Evolutionary conservation across 495 filamentous ascomycete species (phyloP), one percentile per base, ranked within the genome.

Genomic region (Lepidopterella palustris): DNA sequence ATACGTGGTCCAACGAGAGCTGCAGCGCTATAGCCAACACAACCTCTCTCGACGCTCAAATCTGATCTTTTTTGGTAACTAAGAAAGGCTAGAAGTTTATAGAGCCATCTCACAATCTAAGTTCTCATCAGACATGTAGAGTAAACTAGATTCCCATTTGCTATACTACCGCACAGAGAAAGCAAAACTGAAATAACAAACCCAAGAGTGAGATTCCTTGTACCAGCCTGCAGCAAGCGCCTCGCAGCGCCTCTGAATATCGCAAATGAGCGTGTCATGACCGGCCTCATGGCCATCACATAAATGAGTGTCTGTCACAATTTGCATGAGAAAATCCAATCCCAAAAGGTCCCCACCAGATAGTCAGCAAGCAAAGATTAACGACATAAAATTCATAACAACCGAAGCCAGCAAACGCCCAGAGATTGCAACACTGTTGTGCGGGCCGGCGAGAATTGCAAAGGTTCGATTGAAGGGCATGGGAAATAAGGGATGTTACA

Each of bases 231-330:
- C 35, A 42, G 35, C 13, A 13, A 42, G 35, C 35, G 35, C 35
- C 35, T 13, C 13, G 35, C 13, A 42, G 35, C 35, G 35, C 35
- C 35, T 10, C 35, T 42, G 35, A 42, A 42, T 11, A 11, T 18
- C 35, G 35, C 13, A 10, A 42, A 42, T 11, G 35, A 42, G 35
- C 18, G 35, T 42, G 35, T 42, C n/a, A 42, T 42, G 35, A 42
- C 35, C 35, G 10, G 35, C 18, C 35, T 18, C 9, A 3, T 42
- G 18, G 13, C 35, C 35, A 42, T 18, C 35, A 3, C 26, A 27
- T 50, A 50, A 50, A 50, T 6, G 47, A 50, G 47, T 50, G 47
- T 50, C 47, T 10, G 35, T 18, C 13, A 42, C 35, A 42, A 35
- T 3, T 50, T 50, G 26, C 26, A 18, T 27, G 4, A 50, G n/a